Evolutionary conservation across 2,329 filamentous ascomycete genomes (phyloP), one percentile per base, ranked within the genome.

Genomic region (Nectriaceae sp.): DNA sequence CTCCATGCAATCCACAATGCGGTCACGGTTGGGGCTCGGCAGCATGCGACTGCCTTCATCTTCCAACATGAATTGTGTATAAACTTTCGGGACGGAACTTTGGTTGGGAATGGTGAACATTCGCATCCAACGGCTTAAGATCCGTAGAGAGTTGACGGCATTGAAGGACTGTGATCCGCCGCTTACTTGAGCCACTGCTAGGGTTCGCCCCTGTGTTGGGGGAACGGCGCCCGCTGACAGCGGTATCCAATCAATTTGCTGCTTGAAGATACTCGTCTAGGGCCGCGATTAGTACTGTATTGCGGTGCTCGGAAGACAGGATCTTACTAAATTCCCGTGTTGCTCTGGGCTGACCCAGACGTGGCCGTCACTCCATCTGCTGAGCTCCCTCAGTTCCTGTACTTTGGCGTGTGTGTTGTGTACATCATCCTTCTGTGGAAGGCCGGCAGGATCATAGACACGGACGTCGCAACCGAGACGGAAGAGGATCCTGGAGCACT

Each of bases 171-270:
- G 84, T 0, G 79, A 84, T 0, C 84, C 84, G 15, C 84, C 84
- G 44, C 73, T 80, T 0, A 87, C 82, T 62, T 86, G 81, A 0
- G 80, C 79, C 19, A 87, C 74, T 1, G 78, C 78, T 1, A 88
- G 70, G 0, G 83, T 87, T 1, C 83, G 75, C 26, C 84, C 84
- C 67, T 88, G 84, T 0, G 84, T 87, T 0, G 83, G 84, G 1
- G 84, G 79, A 0, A 88, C 78, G 8, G 79, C 80, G 20, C 84
- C 83, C 0, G 78, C 78, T 2, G 72, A 76, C 0, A 88, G 70
- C 0, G 84, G 84, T 31, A 87, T 84, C 85, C 84, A 87, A 64
- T 88, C 84, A 40, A 87, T 87, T 54, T 87, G 83, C 54, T 85
- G 84, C 54, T 87, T 87, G 73, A 87, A n/a, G n/a, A n/a, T n/a